Conservation (phyloP, 1,284 basidiomycete species). For the Pseudozyma sp. region DNA sequence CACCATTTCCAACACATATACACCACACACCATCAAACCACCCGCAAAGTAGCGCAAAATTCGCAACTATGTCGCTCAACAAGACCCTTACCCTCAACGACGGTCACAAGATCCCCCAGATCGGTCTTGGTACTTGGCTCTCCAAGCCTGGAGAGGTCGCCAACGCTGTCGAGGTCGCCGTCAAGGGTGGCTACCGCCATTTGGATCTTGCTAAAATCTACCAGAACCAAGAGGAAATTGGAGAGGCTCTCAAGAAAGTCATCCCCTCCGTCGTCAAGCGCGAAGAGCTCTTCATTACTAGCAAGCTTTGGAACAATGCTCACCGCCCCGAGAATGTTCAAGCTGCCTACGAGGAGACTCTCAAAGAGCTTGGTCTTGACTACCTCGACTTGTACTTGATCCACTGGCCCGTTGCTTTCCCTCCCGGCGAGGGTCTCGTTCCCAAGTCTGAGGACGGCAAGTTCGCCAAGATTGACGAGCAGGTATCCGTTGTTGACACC, state of each 20-base stretch:
- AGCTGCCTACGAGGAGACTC: conserved; percentile 69
- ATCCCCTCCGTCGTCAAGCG: conserved; percentile 70
- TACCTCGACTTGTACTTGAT: conserved; percentile 75
- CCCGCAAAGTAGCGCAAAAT: background rate
- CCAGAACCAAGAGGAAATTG: conserved; percentile 69
- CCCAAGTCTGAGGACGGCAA: conserved; percentile 72
- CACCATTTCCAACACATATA: no score
- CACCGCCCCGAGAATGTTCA: conserved; percentile 71
- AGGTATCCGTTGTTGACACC: conserved; percentile 78
- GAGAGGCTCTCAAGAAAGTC: conserved; percentile 70
- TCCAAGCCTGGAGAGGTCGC: conserved; percentile 82
- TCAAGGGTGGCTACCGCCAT: conserved; percentile 65
- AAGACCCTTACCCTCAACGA: conserved; percentile 63
- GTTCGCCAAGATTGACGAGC: conserved; percentile 74
- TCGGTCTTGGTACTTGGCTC: conserved; percentile 84
- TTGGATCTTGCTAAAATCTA: conserved; percentile 66
- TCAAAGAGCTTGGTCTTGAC: conserved; percentile 68
- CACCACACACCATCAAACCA: background rate
- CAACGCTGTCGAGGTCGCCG: conserved; percentile 71
- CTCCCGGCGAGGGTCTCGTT: conserved; percentile 69
- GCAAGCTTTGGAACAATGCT: conserved; percentile 76
- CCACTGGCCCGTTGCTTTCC: conserved; percentile 81
- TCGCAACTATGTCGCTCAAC: conserved; percentile 52
- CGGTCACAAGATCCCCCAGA: conserved; percentile 65
- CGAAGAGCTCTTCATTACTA: conserved; percentile 72